Percentiles rank a stretch among this genome's conserved stretches.
phyloP scores from a whole-genome alignment of 768 basidiomycete species.

The Rhodotorula sphaerocarpa region DNA sequence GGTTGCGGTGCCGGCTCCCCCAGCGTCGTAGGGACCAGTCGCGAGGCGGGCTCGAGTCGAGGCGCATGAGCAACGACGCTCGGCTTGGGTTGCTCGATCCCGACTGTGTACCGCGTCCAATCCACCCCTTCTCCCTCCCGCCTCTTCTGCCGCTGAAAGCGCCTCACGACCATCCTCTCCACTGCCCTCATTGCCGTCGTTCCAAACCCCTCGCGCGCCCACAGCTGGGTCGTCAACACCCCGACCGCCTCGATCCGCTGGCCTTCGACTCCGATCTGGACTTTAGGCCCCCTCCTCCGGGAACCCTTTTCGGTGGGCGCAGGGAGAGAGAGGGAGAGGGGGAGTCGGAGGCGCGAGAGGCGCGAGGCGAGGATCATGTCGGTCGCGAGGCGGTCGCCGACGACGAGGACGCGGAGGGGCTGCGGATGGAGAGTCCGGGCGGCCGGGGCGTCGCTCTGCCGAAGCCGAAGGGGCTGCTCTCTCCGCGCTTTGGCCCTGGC shows the following conservation, averaged over 20 bases:
- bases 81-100: background rate
- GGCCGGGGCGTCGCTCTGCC: background rate
- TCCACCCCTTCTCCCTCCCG: background rate
- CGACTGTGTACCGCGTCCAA: background rate
- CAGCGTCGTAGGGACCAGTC: background rate
- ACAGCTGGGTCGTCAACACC: constrained; percentile 38
- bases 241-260: constrained; percentile 15
- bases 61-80: too few species aligned
- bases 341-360: constrained; percentile 46
- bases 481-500: background rate
- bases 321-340: constrained; percentile 47
- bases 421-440: background rate
- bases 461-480: too few species aligned
- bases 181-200: constrained; percentile 17
- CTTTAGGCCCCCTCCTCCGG: constrained; percentile 40
- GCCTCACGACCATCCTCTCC: constrained; percentile 19
- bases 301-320: constrained; percentile 94
- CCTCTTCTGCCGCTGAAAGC: background rate
- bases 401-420: constrained; percentile 57
- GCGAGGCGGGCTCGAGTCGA: background rate
- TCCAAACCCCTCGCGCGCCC: constrained; percentile 33
- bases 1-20: too few species aligned
- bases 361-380: constrained; percentile 80
- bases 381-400: constrained; percentile 89
- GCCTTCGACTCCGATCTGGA: background rate